These are phyloP conservation scores for Xylaria cubensis DNA, from an alignment of 495 filamentous ascomycete genomes.

Conservation along the genomic window DNA sequence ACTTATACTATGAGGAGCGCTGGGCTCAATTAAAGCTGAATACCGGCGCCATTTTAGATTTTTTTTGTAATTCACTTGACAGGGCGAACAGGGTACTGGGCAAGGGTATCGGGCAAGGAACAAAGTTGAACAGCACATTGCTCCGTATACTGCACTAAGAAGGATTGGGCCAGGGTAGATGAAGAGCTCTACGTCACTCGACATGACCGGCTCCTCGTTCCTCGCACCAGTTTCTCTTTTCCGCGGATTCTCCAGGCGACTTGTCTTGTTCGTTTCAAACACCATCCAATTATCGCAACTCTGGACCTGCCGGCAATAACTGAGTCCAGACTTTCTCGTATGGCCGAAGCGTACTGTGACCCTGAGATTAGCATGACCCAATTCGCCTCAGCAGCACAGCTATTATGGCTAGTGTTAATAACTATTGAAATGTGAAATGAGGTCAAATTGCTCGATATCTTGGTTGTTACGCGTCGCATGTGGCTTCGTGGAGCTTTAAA, in stretches of 20 bases:
- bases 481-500: not conserved
- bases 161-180: not conserved
- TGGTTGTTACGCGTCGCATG: conserved; percentile 12
- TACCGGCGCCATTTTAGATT: not conserved
- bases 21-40: not conserved
- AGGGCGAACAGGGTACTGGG: not conserved
- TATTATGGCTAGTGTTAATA: not conserved
- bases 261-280: not conserved
- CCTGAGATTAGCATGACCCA: not conserved
- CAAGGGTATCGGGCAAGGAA: not conserved
- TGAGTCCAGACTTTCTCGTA: not conserved
- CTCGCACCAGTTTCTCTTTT: not conserved
- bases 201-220: not conserved
- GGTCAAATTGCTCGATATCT: not conserved
- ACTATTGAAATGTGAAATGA: not conserved
- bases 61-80: not conserved
- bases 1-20: not conserved
- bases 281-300: not conserved
- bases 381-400: not conserved
- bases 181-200: conserved; percentile 21
- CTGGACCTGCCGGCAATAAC: not conserved
- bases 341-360: not conserved
- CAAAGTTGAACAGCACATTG: not conserved
- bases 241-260: not conserved
- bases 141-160: not conserved